Conservation (phyloP, 2,329 filamentous ascomycete species). For the Aspergillus persii region DNA sequence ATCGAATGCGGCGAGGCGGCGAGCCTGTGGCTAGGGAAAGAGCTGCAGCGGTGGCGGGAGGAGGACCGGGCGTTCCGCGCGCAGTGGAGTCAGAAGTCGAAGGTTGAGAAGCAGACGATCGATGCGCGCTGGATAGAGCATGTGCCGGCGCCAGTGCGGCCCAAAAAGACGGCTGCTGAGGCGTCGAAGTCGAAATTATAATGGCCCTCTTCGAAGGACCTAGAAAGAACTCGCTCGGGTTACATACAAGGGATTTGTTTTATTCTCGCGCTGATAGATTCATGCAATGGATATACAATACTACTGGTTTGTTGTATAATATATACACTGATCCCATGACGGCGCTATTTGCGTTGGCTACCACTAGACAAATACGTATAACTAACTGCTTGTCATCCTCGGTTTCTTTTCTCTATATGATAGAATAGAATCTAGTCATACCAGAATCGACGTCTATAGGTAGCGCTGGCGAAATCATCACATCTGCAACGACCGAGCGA, state of each 20-base stretch:
- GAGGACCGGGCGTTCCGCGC: constrained; percentile 57
- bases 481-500: background rate
- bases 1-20: constrained; percentile 61
- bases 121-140: constrained; percentile 53
- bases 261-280: background rate
- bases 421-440: constrained; percentile 4
- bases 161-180: constrained; percentile 25
- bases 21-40: constrained; percentile 56
- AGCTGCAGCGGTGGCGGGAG: constrained; percentile 56
- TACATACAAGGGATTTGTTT: too few species aligned
- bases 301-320: too few species aligned
- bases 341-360: background rate
- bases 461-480: background rate
- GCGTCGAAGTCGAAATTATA: constrained; percentile 27
- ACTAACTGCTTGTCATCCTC: constrained; percentile 2
- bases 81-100: constrained; percentile 52
- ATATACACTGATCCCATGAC: too few species aligned
- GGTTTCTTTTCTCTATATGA: constrained; percentile 9
- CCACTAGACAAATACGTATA: background rate
- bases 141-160: constrained; percentile 30
- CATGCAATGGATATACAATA: background rate
- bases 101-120: constrained; percentile 56
- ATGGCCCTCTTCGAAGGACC: background rate
- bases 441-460: constrained; percentile 14
- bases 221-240: background rate